Base-by-base conservation (phyloP, 306 rosid species). In the Vigna angularis region DNA sequence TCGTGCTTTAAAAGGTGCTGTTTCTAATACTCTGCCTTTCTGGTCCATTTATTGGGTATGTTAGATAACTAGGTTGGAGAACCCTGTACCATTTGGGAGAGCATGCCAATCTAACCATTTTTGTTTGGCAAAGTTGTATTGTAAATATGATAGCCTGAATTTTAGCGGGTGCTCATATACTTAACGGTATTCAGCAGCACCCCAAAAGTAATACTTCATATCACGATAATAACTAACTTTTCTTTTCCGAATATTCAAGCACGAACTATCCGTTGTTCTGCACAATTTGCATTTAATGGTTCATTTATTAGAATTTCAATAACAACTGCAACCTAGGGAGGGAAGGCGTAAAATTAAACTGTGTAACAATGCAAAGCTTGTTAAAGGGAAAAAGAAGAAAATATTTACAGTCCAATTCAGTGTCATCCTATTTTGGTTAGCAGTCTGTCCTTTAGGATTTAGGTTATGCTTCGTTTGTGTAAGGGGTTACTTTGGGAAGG, bases 1-100 rank as follows among this genome's bases (percentile, higher is more conserved):
- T 77, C 86, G 59, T 55, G 99, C 99, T 76, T 83, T 96, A 81
- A 88, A 78, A 91, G 99, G 99, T 91, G 86, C 47, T 69, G 45
- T 70, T 71, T 78, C 81, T 86, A 30, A 58, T 66, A 47, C 77
- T 74, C 53, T 72, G 61, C 47, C 44, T 62, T 79, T 30, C 57
- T 72, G 49, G 44, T 51, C 17, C 22, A 30, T 78, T 64, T 36
- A 14, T 72, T 73, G n/a, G 8, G 32, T 72, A 77, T 72, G 70
- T 74, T 59, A 15, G 71, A 42, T 71, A 64, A 65, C 74, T 65
- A 15, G 71, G 48, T 71, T 67, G 62, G 72, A 63, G 70, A 66
- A 47, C 72, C 64, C 72, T 30, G 15, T 55, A 64, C 50, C 66
- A 42, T 57, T 45, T 18, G 52, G 48, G 66, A 75, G 59, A 36